Evolutionary conservation across 257 asterid species (phyloP).

Genomic region (Plectranthus barbatus): DNA sequence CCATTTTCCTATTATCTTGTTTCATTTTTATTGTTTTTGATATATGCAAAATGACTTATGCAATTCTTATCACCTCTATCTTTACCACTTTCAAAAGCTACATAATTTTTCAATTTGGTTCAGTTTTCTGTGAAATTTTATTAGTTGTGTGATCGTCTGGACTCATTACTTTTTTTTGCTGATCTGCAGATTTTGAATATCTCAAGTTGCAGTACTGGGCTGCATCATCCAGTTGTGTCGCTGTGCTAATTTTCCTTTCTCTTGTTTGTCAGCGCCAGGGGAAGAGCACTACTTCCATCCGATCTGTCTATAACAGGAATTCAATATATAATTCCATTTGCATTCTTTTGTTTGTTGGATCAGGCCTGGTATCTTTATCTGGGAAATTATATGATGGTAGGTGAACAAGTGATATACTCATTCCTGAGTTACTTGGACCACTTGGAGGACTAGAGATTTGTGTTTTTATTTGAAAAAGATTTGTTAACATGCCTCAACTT

Average conservation of each 20-base stretch:
- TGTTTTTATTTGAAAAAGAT: background rate
- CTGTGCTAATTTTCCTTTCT: conserved; percentile 52
- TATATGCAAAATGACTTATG: background rate
- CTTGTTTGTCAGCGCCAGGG: conserved; percentile 28
- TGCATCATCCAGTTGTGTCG: conserved; percentile 55
- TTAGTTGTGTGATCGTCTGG: background rate
- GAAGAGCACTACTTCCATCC: conserved; percentile 10
- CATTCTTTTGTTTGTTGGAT: conserved; percentile 35
- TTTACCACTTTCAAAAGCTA: background rate
- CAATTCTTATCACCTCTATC: background rate
- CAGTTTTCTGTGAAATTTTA: background rate
- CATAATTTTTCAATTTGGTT: background rate
- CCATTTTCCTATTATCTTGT: background rate
- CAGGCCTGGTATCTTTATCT: conserved; percentile 31
- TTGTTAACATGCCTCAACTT: conserved; percentile 9
- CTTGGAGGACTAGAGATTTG: conserved; percentile 7
- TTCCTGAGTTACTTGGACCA: background rate
- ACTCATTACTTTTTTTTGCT: conserved; percentile 3
- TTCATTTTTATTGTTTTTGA: background rate
- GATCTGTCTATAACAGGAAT: conserved; percentile 24
- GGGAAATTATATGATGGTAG: conserved; percentile 26
- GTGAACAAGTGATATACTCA: conserved; percentile 5
- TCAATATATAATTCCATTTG: conserved; percentile 26
- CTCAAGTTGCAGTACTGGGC: conserved; percentile 78
- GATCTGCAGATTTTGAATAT: conserved; percentile 60